Evolutionary conservation across 306 rosid species (phyloP).

Genomic region (Erythrophleum fordii): DNA sequence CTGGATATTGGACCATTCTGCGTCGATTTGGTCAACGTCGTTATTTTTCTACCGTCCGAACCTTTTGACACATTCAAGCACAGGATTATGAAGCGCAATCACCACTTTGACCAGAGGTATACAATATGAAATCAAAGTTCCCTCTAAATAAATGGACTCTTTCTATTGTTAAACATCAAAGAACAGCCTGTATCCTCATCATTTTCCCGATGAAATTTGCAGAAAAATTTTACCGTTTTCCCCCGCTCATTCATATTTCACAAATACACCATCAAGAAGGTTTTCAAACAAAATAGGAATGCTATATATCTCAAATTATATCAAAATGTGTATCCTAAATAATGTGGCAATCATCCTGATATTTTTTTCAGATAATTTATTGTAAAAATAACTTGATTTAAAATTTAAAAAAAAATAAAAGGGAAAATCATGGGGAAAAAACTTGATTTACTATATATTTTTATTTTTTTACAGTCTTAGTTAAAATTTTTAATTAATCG

Average conservation of each 20-base stretch:
- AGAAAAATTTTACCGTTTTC: background rate
- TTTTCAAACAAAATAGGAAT: background rate
- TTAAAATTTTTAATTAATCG: background rate
- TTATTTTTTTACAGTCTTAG: background rate
- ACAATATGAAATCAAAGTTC: background rate
- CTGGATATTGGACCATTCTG: background rate
- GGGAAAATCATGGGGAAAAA: no score
- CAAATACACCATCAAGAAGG: background rate
- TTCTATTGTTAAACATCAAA: background rate
- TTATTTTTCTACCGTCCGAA: background rate
- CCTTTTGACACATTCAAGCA: background rate
- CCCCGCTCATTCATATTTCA: background rate
- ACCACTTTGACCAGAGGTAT: background rate
- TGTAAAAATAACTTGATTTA: background rate
- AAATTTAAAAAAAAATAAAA: background rate
- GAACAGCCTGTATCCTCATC: background rate
- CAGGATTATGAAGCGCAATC: background rate
- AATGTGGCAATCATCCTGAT: background rate
- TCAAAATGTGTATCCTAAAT: background rate
- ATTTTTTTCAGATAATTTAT: background rate
- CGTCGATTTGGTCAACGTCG: background rate
- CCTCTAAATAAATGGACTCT: background rate
- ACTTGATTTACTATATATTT: background rate
- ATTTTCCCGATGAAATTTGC: background rate
- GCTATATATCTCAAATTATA: background rate